Evolutionary conservation across 306 rosid genomes (phyloP), one percentile per base, ranked within the genome.

Genomic region (Vachellia collinsii): DNA sequence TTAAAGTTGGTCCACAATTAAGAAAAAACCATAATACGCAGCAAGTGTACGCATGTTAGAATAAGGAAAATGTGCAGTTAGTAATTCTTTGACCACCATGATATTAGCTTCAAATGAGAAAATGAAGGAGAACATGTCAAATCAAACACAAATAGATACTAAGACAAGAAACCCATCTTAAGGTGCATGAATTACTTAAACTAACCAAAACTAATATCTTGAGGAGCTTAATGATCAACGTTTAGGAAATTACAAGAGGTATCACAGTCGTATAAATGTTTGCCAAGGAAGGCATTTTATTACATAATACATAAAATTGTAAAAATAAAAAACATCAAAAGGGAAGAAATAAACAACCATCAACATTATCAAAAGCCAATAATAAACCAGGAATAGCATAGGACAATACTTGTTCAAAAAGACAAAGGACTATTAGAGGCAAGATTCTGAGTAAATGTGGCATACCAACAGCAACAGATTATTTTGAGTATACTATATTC

Each of bases 231-330:
- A 51, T 16, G 58, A 51, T 51, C 16, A 14, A 17, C 20, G 6
- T 51, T 51, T 6, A 51, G 20, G 20, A 51, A 16, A 51, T 51
- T 51, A 51, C 8, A 16, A 51, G 58, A 14, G 20, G 19, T 19
- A 51, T 42, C 54, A 51, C 7, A 17, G 58, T 8, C 22, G n/a
- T 47, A n/a, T 20, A 1, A 34, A 65, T 37, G 51, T 37, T 53
- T 37, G 12, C 11, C 48, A 17, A 20, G 72, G 34, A 74, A 43
- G 29, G 12, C 12, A 41, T 59, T 64, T 20, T 58, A 80, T 44
- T 54, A 80, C 46, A 10, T 8, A 39, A 76, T 42, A 63, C 65
- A 68, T 47, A 19, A 25, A 34, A 46, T 63, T 29, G 71, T 36
- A 67, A 22, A 29, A 2, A 29, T 29, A 29, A 70, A 8, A 3